A percentile compares a stretch with the other conserved stretches of the same genome.
phyloP scores from a whole-genome alignment of 192 early-diverging fungal species.

The Kickxella alabastrina region DNA sequence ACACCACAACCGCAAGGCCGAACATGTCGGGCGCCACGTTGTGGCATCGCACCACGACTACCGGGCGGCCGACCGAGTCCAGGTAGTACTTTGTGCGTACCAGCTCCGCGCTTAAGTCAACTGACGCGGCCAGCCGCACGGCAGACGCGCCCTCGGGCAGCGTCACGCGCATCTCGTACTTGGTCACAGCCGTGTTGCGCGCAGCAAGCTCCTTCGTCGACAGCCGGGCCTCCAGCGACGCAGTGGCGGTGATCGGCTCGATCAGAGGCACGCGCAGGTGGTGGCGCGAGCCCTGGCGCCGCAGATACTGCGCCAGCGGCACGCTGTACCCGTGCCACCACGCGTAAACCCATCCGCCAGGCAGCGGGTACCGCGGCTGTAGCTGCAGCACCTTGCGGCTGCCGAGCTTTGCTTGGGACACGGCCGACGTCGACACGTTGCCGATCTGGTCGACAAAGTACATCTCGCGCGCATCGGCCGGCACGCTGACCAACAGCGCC shows the following conservation, averaged over 20 bases:
- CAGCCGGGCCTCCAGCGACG: conserved; percentile 62
- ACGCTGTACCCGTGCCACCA: conserved; percentile 92
- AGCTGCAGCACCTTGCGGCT: conserved; percentile 59
- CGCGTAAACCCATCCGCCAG: conserved; percentile 96
- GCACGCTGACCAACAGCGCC: conserved; percentile 53
- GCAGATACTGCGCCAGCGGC: conserved; percentile 64
- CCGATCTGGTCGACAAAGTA: conserved; percentile 84
- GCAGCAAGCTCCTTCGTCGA: conserved; percentile 70
- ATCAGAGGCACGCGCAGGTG: conserved; percentile 70
- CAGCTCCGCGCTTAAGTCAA: conserved; percentile 53
- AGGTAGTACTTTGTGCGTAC: conserved; percentile 74
- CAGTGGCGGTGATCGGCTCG: conserved; percentile 58
- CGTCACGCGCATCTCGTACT: conserved; percentile 67
- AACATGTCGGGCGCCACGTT: conserved; percentile 74
- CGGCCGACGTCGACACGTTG: conserved; percentile 90
- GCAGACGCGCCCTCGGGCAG: conserved; percentile 90
- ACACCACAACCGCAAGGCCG: conserved; percentile 50
- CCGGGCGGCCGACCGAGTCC: conserved; percentile 86
- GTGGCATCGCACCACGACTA: conserved; percentile 62
- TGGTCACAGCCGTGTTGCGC: conserved; percentile 57
- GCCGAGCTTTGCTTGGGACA: conserved; percentile 39
- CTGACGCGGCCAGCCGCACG: conserved; percentile 57
- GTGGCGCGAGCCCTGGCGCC: conserved; percentile 50
- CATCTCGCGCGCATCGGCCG: conserved; percentile 64
- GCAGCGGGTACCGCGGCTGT: conserved; percentile 88